A percentile compares a stretch with the other conserved stretches of the same genome.
These are phyloP conservation scores for Aspergillus persii DNA, from an alignment of 2,329 filamentous ascomycete genomes.

Conservation along the genomic window DNA sequence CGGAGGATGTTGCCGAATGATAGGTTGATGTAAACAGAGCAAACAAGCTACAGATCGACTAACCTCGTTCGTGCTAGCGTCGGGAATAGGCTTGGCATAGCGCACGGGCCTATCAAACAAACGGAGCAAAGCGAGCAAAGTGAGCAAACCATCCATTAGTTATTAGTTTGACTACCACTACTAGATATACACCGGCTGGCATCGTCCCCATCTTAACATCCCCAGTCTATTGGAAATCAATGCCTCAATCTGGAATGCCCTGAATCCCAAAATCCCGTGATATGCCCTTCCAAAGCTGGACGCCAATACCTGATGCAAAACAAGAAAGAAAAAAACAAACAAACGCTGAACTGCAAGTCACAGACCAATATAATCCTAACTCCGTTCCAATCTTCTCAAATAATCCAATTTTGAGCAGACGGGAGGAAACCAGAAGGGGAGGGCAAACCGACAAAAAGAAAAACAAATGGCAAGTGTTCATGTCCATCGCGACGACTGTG, in stretches of 20 bases:
- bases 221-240: not conserved
- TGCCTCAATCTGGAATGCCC: not conserved
- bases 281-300: not conserved
- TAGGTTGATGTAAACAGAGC: not conserved
- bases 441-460: not conserved
- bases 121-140: not conserved
- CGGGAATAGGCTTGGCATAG: too few relatives aligned
- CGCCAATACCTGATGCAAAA: constrained; percentile 14
- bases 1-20: too few relatives aligned
- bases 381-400: not conserved
- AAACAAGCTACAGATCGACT: too few relatives aligned
- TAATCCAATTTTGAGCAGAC: not conserved
- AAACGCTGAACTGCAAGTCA: constrained; percentile 20
- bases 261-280: not conserved
- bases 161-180: too few relatives aligned
- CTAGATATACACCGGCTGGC: not conserved
- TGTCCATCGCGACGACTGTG: not conserved
- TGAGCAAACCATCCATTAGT: not conserved
- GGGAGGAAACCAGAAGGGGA: not conserved
- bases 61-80: too few relatives aligned
- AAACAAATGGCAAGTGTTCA: not conserved
- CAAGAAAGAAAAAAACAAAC: not conserved
- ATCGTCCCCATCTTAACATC: not conserved
- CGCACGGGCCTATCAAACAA: not conserved
- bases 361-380: not conserved